phyloP scores from a whole-genome alignment of 768 basidiomycete species.

The Asterophora parasitica region DNA sequence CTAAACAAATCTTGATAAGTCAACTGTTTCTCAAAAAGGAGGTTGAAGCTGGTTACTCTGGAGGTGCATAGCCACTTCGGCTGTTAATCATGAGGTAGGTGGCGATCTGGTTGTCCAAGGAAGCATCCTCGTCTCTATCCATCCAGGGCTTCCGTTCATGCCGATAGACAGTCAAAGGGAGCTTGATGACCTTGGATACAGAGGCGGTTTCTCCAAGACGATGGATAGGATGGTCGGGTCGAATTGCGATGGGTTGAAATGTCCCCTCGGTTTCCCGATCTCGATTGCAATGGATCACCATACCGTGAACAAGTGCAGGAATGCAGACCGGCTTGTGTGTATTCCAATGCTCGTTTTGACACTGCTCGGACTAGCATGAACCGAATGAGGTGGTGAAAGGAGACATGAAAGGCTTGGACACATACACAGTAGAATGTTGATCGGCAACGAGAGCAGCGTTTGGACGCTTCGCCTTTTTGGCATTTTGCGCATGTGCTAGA shows the following conservation, averaged over 20 bases:
- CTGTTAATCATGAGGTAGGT: slow-evolving; percentile 11
- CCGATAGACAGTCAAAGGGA: slow-evolving; percentile 8
- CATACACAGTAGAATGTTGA: slow-evolving; percentile 5
- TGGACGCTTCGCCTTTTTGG: neutral
- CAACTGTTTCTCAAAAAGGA: neutral
- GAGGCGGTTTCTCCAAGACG: slow-evolving; percentile 6
- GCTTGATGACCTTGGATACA: slow-evolving; percentile 6
- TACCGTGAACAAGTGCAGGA: slow-evolving; percentile 5
- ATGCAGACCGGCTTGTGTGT: slow-evolving; percentile 4
- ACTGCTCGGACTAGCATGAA: slow-evolving; percentile 1
- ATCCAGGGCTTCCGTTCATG: slow-evolving; percentile 4
- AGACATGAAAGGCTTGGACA: neutral
- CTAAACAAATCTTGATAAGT: neutral
- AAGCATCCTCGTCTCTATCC: neutral
- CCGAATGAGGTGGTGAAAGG: neutral
- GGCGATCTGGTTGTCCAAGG: slow-evolving; percentile 10
- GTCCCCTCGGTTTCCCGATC: neutral
- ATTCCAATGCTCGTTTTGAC: slow-evolving; percentile 8
- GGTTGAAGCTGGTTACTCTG: neutral
- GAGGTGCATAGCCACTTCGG: slow-evolving; percentile 2
- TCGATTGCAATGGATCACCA: slow-evolving; percentile 5
- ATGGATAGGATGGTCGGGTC: slow-evolving; percentile 7
- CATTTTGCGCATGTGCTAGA: neutral
- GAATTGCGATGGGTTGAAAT: slow-evolving; percentile 6
- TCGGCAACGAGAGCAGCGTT: slow-evolving; percentile 8